Evolutionary conservation across 2,329 filamentous ascomycete genomes (phyloP).

Genomic region (Huntiella omanensis): DNA sequence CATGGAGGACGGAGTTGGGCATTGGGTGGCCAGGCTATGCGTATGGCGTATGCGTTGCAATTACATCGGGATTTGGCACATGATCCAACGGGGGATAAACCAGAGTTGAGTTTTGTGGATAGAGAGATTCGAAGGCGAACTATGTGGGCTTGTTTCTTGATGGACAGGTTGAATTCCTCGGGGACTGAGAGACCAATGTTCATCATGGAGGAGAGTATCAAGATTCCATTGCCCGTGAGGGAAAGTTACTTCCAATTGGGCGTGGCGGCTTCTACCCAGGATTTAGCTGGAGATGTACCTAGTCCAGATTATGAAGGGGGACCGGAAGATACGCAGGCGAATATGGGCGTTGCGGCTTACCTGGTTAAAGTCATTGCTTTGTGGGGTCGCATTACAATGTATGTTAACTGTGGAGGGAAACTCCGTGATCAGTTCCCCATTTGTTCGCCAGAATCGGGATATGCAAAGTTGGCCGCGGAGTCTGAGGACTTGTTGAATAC

Average conservation of each 20-base stretch:
- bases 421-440: conserved; percentile 58
- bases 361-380: conserved; percentile 69
- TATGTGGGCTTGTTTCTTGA: conserved; percentile 96
- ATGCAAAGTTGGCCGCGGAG: conserved; percentile 49
- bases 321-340: conserved; percentile 31
- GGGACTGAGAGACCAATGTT: conserved; percentile 85
- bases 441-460: conserved; percentile 68
- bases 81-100: conserved; percentile 35
- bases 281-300: conserved; percentile 51
- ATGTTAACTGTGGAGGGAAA: conserved; percentile 77
- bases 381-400: conserved; percentile 80
- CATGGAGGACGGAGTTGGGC: conserved; percentile 94
- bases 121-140: conserved; percentile 80
- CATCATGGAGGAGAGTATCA: conserved; percentile 71
- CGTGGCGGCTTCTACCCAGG: conserved; percentile 73
- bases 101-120: conserved; percentile 68
- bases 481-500: conserved; percentile 49
- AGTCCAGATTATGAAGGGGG: conserved; percentile 27
- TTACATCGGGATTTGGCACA: conserved; percentile 80
- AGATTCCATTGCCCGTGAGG: conserved; percentile 77
- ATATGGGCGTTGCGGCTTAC: conserved; percentile 89
- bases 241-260: conserved; percentile 83
- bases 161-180: conserved; percentile 95
- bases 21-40: conserved; percentile 79
- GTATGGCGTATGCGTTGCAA: conserved; percentile 93